Evolutionary conservation across 2,329 filamentous ascomycete species (phyloP).

Genomic region (Trichoderma atrobrunneum): DNA sequence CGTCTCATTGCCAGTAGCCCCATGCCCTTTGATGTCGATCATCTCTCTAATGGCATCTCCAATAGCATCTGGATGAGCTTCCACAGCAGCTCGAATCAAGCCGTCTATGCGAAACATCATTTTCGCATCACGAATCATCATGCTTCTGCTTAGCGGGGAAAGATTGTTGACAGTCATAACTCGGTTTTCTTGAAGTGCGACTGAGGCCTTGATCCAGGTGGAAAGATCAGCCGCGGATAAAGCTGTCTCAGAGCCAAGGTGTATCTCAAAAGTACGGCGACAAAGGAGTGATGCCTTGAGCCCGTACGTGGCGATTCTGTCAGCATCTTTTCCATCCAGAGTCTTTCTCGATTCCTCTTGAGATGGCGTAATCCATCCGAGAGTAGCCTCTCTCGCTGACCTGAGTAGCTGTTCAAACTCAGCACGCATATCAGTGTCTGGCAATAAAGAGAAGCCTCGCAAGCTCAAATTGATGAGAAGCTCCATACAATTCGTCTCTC

Average conservation of each 20-base stretch:
- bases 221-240: constrained; percentile 13
- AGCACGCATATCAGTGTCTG: constrained; percentile 6
- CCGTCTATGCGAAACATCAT: constrained; percentile 13
- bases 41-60: not conserved
- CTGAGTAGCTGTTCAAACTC: constrained; percentile 37
- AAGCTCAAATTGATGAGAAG: constrained; percentile 51
- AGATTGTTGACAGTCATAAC: constrained; percentile 22
- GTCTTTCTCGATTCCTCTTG: constrained; percentile 43
- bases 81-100: not conserved
- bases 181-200: constrained; percentile 29
- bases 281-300: constrained; percentile 58
- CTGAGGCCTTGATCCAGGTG: constrained; percentile 27
- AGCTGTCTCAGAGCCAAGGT: not conserved
- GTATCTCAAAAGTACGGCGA: constrained; percentile 36
- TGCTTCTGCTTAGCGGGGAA: not conserved
- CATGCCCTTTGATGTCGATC: not conserved
- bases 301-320: constrained; percentile 38
- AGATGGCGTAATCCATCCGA: constrained; percentile 49
- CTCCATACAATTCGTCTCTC: constrained; percentile 58
- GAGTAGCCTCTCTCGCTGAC: constrained; percentile 41
- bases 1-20: not conserved
- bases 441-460: constrained; percentile 32
- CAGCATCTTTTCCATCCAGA: constrained; percentile 36
- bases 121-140: constrained; percentile 26
- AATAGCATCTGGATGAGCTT: not conserved